Evolutionary conservation across 2,329 filamentous ascomycete genomes (phyloP).

Genomic region (Alternaria triticimaculans): DNA sequence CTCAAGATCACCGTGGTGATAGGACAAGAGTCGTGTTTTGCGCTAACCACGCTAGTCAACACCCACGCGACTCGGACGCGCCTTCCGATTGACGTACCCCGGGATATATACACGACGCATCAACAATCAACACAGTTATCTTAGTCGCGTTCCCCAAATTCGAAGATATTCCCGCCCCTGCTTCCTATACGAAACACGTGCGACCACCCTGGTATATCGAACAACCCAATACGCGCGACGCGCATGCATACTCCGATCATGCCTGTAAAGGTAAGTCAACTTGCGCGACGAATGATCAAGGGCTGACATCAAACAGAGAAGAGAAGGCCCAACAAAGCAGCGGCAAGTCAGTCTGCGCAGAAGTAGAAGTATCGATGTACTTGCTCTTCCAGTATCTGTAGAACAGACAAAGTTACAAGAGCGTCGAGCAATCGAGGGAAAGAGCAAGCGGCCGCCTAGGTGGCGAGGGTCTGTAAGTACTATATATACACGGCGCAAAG

Average conservation of each 20-base stretch:
- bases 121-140: constrained; percentile 5
- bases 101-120: constrained; percentile 6
- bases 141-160: background rate
- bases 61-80: constrained; percentile 16
- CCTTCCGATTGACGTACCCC: constrained; percentile 6
- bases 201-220: background rate
- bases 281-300: background rate
- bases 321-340: constrained; percentile 4
- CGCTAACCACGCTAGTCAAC: constrained; percentile 17
- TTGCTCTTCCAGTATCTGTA: background rate
- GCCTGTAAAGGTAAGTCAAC: constrained; percentile 10
- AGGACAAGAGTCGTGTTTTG: constrained; percentile 10
- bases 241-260: background rate
- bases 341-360: constrained; percentile 1
- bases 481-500: background rate
- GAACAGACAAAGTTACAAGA: background rate
- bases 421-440: constrained; percentile 2
- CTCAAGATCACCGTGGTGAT: constrained; percentile 6
- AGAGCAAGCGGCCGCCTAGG: constrained; percentile 8
- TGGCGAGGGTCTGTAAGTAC: constrained; percentile 13
- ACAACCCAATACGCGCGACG: background rate
- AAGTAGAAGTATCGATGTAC: background rate
- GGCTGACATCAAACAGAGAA: background rate
- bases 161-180: background rate
- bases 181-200: background rate